A percentile compares a stretch with the other conserved stretches of the same genome.
These are phyloP conservation scores for Pythium biforme DNA, from an alignment of 352 stramenopile species.

Conservation along the genomic window DNA sequence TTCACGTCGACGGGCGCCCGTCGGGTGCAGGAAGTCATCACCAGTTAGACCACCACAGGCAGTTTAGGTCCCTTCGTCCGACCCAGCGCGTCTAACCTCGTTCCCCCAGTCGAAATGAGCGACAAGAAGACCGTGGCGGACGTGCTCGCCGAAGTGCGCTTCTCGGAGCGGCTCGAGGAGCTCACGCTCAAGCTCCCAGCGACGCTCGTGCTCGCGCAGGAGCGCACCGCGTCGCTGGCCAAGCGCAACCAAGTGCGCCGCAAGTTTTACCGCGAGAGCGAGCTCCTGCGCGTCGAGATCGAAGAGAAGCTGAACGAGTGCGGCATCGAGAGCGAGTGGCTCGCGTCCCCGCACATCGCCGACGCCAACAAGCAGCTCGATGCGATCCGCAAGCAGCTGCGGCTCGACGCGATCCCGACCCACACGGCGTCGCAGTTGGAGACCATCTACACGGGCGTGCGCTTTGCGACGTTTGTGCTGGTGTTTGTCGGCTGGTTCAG, in stretches of 20 bases:
- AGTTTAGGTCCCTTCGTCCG: background rate
- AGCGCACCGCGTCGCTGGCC: constrained; percentile 40
- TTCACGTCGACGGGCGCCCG: constrained; percentile 9
- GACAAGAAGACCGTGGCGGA: constrained; percentile 39
- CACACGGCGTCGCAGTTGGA: constrained; percentile 45
- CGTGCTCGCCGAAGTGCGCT: constrained; percentile 57
- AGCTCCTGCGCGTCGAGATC: constrained; percentile 75
- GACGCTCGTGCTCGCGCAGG: constrained; percentile 39
- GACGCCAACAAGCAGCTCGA: constrained; percentile 58
- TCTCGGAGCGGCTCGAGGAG: constrained; percentile 53
- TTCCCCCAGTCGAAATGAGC: background rate
- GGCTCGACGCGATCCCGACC: constrained; percentile 52
- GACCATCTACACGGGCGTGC: constrained; percentile 59
- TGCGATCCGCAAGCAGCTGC: constrained; percentile 57
- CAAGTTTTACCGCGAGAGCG: constrained; percentile 67
- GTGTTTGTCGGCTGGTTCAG: constrained; percentile 79
- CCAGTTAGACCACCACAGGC: too few species aligned
- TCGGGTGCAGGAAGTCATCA: background rate
- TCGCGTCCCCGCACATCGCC: constrained; percentile 43
- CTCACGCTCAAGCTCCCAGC: constrained; percentile 47
- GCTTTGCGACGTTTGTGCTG: constrained; percentile 62
- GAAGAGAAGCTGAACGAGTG: constrained; percentile 73
- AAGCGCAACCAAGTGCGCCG: constrained; percentile 71
- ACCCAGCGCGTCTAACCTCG: background rate
- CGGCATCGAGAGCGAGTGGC: constrained; percentile 61